phyloP scores from a whole-genome alignment of 176 grass and related monocot species.

The Metroxylon sagu region DNA sequence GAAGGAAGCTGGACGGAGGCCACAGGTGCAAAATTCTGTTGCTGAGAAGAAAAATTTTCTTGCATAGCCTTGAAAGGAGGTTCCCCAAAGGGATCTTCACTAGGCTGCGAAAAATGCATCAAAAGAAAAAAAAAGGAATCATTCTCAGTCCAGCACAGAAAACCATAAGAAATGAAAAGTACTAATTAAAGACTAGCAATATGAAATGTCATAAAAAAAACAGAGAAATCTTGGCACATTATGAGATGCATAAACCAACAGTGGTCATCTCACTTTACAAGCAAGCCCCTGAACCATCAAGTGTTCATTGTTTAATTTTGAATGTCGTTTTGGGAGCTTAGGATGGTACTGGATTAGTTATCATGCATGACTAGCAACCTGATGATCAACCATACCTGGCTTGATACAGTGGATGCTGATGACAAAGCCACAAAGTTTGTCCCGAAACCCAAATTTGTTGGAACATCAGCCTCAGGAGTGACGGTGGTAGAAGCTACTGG shows the following conservation, averaged over 20 bases:
- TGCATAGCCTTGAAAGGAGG: constrained; percentile 67
- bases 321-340: no score
- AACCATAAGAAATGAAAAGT: no score
- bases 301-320: no score
- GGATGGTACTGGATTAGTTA: no score
- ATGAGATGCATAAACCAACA: no score
- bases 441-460: constrained; percentile 50
- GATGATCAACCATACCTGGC: constrained; percentile 38
- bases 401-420: constrained; percentile 40
- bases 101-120: constrained; percentile 25
- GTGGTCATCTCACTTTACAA: no score
- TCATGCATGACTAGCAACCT: no score
- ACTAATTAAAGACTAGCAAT: no score
- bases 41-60: constrained; percentile 36
- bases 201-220: no score
- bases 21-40: constrained; percentile 32
- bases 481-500: constrained; percentile 44
- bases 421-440: constrained; percentile 49
- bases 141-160: neutral
- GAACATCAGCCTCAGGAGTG: constrained; percentile 34
- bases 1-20: constrained; percentile 35
- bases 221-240: no score
- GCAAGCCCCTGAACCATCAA: no score
- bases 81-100: constrained; percentile 84
- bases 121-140: constrained; percentile 15